Conservation (phyloP, 495 filamentous ascomycete genomes). For the Aspergillus sclerotiicarbonarius region DNA sequence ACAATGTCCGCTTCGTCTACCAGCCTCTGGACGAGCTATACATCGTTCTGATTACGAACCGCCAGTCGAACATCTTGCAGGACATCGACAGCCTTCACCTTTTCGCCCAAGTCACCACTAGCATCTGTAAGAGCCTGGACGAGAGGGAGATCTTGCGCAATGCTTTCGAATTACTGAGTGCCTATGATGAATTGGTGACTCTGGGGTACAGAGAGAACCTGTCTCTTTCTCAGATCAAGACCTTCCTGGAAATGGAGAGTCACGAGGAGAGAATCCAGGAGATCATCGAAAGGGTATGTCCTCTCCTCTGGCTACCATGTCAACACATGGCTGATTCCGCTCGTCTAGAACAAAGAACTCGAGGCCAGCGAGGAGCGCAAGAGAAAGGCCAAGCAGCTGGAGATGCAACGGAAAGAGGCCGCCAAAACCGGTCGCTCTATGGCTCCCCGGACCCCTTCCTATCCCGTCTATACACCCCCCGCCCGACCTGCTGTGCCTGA, state of each 20-base stretch:
- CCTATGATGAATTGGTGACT: conserved; percentile 95
- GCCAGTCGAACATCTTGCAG: conserved; percentile 97
- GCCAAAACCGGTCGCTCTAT: conserved; percentile 57
- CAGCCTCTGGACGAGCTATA: conserved; percentile 98
- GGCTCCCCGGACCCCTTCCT: conserved; percentile 69
- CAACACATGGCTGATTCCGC: conserved; percentile 18
- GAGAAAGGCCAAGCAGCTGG: conserved; percentile 93
- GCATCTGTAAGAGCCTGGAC: conserved; percentile 92
- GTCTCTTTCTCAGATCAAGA: conserved; percentile 93
- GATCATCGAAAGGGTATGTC: conserved; percentile 82
- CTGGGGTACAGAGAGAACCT: conserved; percentile 94
- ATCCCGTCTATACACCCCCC: conserved; percentile 87
- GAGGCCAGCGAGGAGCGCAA: conserved; percentile 98
- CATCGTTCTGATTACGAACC: conserved; percentile 99
- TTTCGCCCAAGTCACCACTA: conserved; percentile 94
- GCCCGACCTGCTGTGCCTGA: conserved; percentile 68
- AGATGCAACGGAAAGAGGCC: conserved; percentile 95
- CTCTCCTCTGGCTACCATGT: not conserved
- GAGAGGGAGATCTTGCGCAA: conserved; percentile 92
- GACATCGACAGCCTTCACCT: conserved; percentile 97
- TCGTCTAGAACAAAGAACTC: conserved; percentile 85
- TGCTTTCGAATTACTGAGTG: conserved; percentile 91
- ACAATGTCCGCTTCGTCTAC: conserved; percentile 99
- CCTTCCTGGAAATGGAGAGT: conserved; percentile 98
- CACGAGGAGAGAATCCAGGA: conserved; percentile 98